A percentile compares a stretch with the other conserved stretches of the same genome.
These are phyloP conservation scores for Gossypium davidsonii DNA, from an alignment of 441 rosid species.

Conservation along the genomic window DNA sequence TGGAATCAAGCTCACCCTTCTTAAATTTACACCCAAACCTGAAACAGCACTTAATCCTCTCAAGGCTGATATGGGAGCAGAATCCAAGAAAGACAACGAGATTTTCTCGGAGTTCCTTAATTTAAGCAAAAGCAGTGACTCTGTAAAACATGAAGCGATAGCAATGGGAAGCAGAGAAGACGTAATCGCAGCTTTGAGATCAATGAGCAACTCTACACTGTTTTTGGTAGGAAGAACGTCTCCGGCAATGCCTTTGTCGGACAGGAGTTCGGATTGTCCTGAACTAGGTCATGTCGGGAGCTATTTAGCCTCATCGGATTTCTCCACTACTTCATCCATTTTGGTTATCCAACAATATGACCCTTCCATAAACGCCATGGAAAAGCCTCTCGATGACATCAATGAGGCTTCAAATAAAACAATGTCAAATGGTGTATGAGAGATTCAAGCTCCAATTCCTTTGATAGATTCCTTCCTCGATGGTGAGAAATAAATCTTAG, in stretches of 20 bases:
- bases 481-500: neutral
- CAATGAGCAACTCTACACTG: slow-evolving; percentile 36
- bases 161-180: slow-evolving; percentile 35
- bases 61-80: neutral
- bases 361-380: slow-evolving; percentile 30
- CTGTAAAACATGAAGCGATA: slow-evolving; percentile 30
- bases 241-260: slow-evolving; percentile 22
- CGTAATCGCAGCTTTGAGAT: slow-evolving; percentile 22
- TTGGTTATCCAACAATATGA: slow-evolving; percentile 42
- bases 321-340: slow-evolving; percentile 47
- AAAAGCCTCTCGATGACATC: slow-evolving; percentile 19
- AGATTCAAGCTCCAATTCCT: neutral
- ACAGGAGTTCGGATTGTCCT: slow-evolving; percentile 31
- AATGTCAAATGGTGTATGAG: slow-evolving; percentile 7
- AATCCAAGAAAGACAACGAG: slow-evolving; percentile 6
- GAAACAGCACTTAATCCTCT: slow-evolving; percentile 1
- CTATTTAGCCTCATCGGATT: slow-evolving; percentile 45
- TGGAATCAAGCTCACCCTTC: slow-evolving; percentile 39
- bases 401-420: slow-evolving; percentile 29
- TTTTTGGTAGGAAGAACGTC: slow-evolving; percentile 48
- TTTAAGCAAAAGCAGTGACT: slow-evolving; percentile 22
- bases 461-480: neutral
- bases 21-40: slow-evolving; percentile 30
- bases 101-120: slow-evolving; percentile 19
- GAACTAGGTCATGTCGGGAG: slow-evolving; percentile 49